Conservation (phyloP, 2,329 filamentous ascomycete genomes). For the Cladosporium sp. region DNA sequence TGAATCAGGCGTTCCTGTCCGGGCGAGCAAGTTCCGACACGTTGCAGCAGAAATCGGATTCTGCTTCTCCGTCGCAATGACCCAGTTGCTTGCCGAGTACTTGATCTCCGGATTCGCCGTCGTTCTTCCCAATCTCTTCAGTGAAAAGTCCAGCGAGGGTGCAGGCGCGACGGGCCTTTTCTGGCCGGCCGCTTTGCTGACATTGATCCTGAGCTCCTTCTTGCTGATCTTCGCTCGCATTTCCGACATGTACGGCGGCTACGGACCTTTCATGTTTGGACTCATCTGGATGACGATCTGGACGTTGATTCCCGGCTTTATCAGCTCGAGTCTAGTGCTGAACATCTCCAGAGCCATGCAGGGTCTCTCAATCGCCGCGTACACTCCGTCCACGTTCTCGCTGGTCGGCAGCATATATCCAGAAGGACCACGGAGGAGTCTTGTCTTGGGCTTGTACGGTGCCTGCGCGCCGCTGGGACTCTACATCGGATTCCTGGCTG, state of each 20-base stretch:
- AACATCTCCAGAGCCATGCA: conserved; percentile 40
- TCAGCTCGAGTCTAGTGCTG: conserved; percentile 28
- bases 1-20: background rate
- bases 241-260: conserved; percentile 40
- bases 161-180: conserved; percentile 30
- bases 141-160: conserved; percentile 15
- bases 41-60: conserved; percentile 36
- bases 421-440: conserved; percentile 36
- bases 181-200: conserved; percentile 39
- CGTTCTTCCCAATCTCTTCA: conserved; percentile 34
- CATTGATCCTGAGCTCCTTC: conserved; percentile 36
- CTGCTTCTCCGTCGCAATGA: conserved; percentile 39
- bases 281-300: conserved; percentile 38
- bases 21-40: conserved; percentile 31
- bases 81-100: conserved; percentile 40
- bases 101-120: conserved; percentile 41
- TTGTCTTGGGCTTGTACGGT: conserved; percentile 39
- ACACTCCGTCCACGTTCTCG: conserved; percentile 37
- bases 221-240: conserved; percentile 37
- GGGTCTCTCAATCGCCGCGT: conserved; percentile 39
- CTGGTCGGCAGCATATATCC: conserved; percentile 37
- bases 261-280: conserved; percentile 38
- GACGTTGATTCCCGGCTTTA: conserved; percentile 38
- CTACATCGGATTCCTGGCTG: conserved; percentile 37
- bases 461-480: conserved; percentile 40